Base-by-base conservation (phyloP, 1,139 yeast species). In the Arxiozyma heterogenica region DNA sequence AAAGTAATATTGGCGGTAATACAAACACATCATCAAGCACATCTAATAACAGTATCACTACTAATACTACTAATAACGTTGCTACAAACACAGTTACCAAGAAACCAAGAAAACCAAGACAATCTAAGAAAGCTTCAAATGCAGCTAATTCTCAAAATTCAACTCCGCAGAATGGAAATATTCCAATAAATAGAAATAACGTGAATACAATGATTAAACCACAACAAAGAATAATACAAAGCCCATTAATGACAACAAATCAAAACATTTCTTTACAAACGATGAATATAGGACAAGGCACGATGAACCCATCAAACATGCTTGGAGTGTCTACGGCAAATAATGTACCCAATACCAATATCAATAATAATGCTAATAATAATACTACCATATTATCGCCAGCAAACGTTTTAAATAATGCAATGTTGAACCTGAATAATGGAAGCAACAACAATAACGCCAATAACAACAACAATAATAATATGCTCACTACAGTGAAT, bases 21-120 rank as follows among this genome's bases (percentile, higher is more conserved):
- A 53, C 59, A 21, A 38, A 23, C 8, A 9, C 27, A 54, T 34
- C 39, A 34, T 4, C 39, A 15, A 34, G 15, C 4, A 62, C 30
- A 59, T 65, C 27, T 55, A 44, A 27, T 46, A 25, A 27, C 25
- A 45, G 34, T 4, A 27, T 30, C 43, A 23, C 54, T 3, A 27
- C 47, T 20, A 41, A 48, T 3, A 41, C 60, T 18, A 55, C 59
- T 27, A 55, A 56, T 23, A 46, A 60, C 12, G 47, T 44, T 3
- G 48, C 57, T 3, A 34, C 51, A 5, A 51, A 42, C 23, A 43
- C 63, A 12, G 58, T 63, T 12, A 63, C 58, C 45, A 63, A 62
- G 54, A 65, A 64, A 48, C 64, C 66, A 47, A 57, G 68, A 51
- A 64, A 64, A 49, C 66, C 67, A 42, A 62, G 69, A 46, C 66